Conservation (phyloP, 352 stramenopile species). For the Pythium pyrilobum region DNA sequence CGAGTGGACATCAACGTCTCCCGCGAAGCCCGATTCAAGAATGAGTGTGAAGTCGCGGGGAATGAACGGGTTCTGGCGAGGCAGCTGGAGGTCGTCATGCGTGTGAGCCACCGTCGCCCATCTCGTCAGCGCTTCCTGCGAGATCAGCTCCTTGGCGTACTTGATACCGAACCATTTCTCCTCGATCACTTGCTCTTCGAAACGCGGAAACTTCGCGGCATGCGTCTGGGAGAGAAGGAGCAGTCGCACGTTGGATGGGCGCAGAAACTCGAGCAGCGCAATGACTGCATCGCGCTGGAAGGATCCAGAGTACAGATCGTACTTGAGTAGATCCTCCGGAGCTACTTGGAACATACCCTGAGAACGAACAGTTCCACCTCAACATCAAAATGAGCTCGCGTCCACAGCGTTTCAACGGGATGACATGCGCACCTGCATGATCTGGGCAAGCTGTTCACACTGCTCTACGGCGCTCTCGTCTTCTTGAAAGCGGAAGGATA, state of each 20-base stretch:
- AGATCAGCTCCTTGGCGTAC: slow-evolving; percentile 40
- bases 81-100: slow-evolving; percentile 13
- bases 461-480: slow-evolving; percentile 19
- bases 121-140: slow-evolving; percentile 5
- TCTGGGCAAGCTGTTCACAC: slow-evolving; percentile 49
- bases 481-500: slow-evolving; percentile 31
- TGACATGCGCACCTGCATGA: slow-evolving; percentile 36
- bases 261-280: slow-evolving; percentile 32
- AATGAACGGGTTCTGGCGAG: slow-evolving; percentile 61
- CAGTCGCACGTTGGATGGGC: slow-evolving; percentile 40
- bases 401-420: slow-evolving; percentile 53
- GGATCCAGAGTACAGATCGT: slow-evolving; percentile 43
- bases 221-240: slow-evolving; percentile 48
- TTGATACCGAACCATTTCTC: slow-evolving; percentile 67
- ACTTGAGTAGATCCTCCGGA: slow-evolving; percentile 45
- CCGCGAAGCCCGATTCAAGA: slow-evolving; percentile 11
- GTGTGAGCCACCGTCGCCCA: slow-evolving; percentile 25
- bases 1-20: slow-evolving; percentile 18
- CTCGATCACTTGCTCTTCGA: background rate
- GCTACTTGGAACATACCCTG: slow-evolving; percentile 39
- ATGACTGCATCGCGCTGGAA: slow-evolving; percentile 27
- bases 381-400: too few relatives aligned
- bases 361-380: too few relatives aligned
- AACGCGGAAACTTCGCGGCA: slow-evolving; percentile 8
- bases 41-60: slow-evolving; percentile 53